A percentile compares a stretch with the other conserved stretches of the same genome.
Conservation (phyloP, 2,329 filamentous ascomycete genomes). For the Emergomyces africanus region DNA sequence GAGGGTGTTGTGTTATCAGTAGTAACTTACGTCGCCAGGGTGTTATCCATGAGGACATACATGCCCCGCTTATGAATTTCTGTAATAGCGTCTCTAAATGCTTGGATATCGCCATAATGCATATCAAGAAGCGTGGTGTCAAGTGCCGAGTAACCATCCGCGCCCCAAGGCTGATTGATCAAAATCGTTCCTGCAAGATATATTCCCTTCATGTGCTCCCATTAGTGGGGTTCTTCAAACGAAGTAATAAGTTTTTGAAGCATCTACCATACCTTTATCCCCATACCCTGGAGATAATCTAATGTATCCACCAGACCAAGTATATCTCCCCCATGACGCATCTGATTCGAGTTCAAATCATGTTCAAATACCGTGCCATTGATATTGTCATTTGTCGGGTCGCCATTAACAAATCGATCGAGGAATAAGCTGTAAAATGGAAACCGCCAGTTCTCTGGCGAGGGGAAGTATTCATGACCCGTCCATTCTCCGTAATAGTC, state of each 20-base stretch:
- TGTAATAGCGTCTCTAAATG: constrained; percentile 45
- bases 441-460: constrained; percentile 51
- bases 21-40: constrained; percentile 44
- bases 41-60: constrained; percentile 56
- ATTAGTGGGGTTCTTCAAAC: not conserved
- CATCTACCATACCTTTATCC: constrained; percentile 38
- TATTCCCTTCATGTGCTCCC: constrained; percentile 33
- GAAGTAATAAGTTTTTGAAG: not conserved
- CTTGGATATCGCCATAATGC: constrained; percentile 47
- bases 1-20: not conserved
- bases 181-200: constrained; percentile 53
- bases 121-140: constrained; percentile 52
- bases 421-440: constrained; percentile 54
- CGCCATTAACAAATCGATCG: constrained; percentile 52
- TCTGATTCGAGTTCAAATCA: constrained; percentile 47
- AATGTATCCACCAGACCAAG: constrained; percentile 45
- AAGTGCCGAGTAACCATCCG: constrained; percentile 47
- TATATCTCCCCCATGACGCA: constrained; percentile 51
- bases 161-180: constrained; percentile 52
- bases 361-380: constrained; percentile 50
- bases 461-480: constrained; percentile 40
- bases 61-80: constrained; percentile 51
- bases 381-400: constrained; percentile 50
- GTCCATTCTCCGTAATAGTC: constrained; percentile 47
- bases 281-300: constrained; percentile 53